Evolutionary conservation across 352 stramenopile genomes (phyloP).

Genomic region (Plasmopara viticola): DNA sequence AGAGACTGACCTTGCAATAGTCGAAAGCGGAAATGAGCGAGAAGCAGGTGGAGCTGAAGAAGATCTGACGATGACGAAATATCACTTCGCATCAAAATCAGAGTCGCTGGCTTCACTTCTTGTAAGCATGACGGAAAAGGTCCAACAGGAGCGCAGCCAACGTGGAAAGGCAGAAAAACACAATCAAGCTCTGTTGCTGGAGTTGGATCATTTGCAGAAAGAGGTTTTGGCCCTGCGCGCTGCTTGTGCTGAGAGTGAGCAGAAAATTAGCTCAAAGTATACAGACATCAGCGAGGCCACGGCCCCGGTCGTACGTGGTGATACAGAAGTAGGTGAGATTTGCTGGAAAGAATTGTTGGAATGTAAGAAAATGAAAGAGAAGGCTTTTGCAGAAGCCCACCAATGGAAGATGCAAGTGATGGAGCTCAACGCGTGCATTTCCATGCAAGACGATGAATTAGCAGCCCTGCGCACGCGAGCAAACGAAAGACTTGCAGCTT

Average conservation of each 20-base stretch:
- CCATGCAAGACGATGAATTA: conserved; percentile 74
- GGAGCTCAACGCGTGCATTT: conserved; percentile 66
- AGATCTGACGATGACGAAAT: conserved; percentile 1
- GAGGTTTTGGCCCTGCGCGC: conserved; percentile 54
- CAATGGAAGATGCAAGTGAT: conserved; percentile 53
- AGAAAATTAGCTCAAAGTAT: conserved; percentile 2
- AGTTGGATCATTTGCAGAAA: conserved; percentile 62
- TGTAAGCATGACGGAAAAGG: conserved; percentile 56
- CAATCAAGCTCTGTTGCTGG: conserved; percentile 59
- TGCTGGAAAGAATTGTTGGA: conserved; percentile 58
- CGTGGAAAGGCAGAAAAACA: conserved; percentile 50
- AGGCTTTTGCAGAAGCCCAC: conserved; percentile 46
- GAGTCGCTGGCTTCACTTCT: conserved; percentile 49
- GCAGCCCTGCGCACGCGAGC: conserved; percentile 37
- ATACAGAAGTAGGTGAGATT: conserved; percentile 32
- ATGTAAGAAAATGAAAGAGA: conserved; percentile 46
- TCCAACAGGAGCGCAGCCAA: conserved; percentile 47
- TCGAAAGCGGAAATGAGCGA: too few species aligned
- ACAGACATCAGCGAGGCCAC: not conserved
- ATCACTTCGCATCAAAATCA: conserved; percentile 1
- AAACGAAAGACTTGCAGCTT: conserved; percentile 30
- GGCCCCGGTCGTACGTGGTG: conserved; percentile 5
- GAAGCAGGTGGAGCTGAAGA: too few species aligned
- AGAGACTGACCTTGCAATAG: not conserved
- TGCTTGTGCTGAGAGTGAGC: conserved; percentile 17